A percentile compares a stretch with the other conserved stretches of the same genome.
phyloP scores from a whole-genome alignment of 495 filamentous ascomycete species.

The Tuber umbilicatum region DNA sequence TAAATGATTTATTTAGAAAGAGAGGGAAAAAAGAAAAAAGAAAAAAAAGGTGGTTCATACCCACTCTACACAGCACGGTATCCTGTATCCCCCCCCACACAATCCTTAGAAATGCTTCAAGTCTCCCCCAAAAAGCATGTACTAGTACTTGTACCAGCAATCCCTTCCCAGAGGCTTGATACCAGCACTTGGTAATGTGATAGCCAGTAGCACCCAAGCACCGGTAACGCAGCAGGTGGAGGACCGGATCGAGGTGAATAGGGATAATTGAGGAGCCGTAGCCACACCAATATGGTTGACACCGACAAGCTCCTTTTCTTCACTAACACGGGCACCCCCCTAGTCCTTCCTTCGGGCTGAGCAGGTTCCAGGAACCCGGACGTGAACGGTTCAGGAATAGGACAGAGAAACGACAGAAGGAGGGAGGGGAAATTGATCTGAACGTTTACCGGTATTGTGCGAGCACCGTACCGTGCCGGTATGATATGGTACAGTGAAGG shows the following conservation, averaged over 20 bases:
- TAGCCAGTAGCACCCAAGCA: not conserved
- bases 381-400: not conserved
- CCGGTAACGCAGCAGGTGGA: not conserved
- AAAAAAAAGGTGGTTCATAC: not conserved
- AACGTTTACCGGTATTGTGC: not conserved
- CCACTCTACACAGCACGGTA: not conserved
- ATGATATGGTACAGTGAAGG: not conserved
- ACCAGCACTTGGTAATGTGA: not conserved
- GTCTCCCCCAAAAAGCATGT: not conserved
- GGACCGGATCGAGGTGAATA: not conserved
- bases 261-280: not conserved
- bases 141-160: not conserved
- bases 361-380: not conserved
- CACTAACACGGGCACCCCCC: not conserved
- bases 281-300: not conserved
- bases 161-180: too few relatives aligned
- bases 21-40: not conserved
- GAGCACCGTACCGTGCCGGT: not conserved
- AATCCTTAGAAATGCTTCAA: not conserved
- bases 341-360: not conserved
- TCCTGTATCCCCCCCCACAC: not conserved
- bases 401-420: not conserved
- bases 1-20: not conserved
- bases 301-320: not conserved
- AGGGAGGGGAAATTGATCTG: not conserved